phyloP scores from a whole-genome alignment of 73 alveolate species.

The Paramecium sexaurelia region DNA sequence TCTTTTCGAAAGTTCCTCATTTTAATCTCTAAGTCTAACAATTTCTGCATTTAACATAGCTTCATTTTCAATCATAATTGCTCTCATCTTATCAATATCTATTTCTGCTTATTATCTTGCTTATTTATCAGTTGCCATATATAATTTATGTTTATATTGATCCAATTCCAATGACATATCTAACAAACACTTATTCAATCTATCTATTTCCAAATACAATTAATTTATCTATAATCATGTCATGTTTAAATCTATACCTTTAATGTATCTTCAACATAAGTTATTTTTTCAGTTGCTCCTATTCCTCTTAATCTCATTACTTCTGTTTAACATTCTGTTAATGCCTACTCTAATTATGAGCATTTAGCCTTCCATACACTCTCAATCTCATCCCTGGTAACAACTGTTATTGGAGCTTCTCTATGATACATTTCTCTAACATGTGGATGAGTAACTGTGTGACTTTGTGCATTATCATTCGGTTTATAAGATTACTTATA shows the following conservation, averaged over 20 bases:
- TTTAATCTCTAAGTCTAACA: slow-evolving; percentile 2
- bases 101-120: slow-evolving; percentile 32
- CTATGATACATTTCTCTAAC: slow-evolving; percentile 48
- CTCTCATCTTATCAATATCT: slow-evolving; percentile 53
- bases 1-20: slow-evolving; percentile 25
- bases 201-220: slow-evolving; percentile 45
- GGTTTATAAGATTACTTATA: not conserved
- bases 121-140: slow-evolving; percentile 51
- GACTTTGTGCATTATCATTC: not conserved
- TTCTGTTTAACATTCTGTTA: slow-evolving; percentile 51
- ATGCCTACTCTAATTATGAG: slow-evolving; percentile 23
- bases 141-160: slow-evolving; percentile 13
- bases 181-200: slow-evolving; percentile 45
- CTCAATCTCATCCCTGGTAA: slow-evolving; percentile 42
- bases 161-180: slow-evolving; percentile 50
- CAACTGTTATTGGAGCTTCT: slow-evolving; percentile 55
- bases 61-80: slow-evolving; percentile 46
- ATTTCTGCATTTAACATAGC: slow-evolving; percentile 25
- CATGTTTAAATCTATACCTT: not conserved
- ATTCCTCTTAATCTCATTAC: slow-evolving; percentile 55
- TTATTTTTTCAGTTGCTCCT: slow-evolving; percentile 20
- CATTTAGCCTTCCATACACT: slow-evolving; percentile 59
- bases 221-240: not conserved
- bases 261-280: slow-evolving; percentile 50
- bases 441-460: slow-evolving; percentile 54